Evolutionary conservation across 768 basidiomycete genomes (phyloP).

Genomic region (Termitomyces eurrhizus): DNA sequence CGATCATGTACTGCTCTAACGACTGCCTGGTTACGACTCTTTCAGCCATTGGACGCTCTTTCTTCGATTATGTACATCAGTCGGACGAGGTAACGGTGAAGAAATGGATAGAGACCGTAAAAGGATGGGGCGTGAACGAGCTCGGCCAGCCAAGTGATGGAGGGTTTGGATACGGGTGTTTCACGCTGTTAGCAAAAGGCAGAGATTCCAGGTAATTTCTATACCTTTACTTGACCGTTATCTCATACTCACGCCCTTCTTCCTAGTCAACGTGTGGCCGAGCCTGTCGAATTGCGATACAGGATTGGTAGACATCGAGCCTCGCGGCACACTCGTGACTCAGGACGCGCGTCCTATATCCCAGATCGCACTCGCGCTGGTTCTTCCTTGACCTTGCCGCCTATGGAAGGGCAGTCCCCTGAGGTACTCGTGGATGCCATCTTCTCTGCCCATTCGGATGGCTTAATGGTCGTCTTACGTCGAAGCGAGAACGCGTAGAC

Average conservation of each 20-base stretch:
- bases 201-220: slow-evolving; percentile 53
- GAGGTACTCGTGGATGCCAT: slow-evolving; percentile 71
- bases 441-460: slow-evolving; percentile 84
- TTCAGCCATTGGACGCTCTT: slow-evolving; percentile 57
- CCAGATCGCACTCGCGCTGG: slow-evolving; percentile 11
- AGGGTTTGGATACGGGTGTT: slow-evolving; percentile 80
- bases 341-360: slow-evolving; percentile 13
- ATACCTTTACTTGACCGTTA: slow-evolving; percentile 3
- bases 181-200: slow-evolving; percentile 51
- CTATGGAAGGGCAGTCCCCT: slow-evolving; percentile 23
- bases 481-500: slow-evolving; percentile 21
- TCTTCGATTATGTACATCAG: slow-evolving; percentile 71
- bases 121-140: slow-evolving; percentile 84
- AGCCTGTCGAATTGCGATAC: slow-evolving; percentile 22
- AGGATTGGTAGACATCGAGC: slow-evolving; percentile 12
- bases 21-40: slow-evolving; percentile 59
- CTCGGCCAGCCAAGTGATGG: slow-evolving; percentile 80
- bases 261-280: slow-evolving; percentile 28
- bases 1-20: slow-evolving; percentile 71
- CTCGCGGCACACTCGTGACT: slow-evolving; percentile 12
- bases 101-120: slow-evolving; percentile 73
- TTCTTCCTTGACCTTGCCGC: slow-evolving; percentile 10
- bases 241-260: background rate
- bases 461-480: slow-evolving; percentile 75
- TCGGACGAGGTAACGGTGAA: slow-evolving; percentile 65